A percentile compares a stretch with the other conserved stretches of the same genome.
Evolutionary conservation across 768 basidiomycete species (phyloP).

Genomic region (Panellus pusillus): DNA sequence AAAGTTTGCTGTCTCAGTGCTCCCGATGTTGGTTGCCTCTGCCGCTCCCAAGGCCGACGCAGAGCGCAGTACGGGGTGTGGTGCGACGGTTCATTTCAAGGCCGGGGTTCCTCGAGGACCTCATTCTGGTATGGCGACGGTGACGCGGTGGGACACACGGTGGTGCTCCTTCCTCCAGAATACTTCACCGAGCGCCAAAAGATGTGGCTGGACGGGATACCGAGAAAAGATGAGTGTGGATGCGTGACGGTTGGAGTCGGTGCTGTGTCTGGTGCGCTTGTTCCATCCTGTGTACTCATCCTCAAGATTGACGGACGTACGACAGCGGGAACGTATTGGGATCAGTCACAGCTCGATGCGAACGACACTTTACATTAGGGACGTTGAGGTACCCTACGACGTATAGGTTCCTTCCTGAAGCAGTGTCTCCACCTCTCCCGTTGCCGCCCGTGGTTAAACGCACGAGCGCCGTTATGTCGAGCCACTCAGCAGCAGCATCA

Average conservation of each 20-base stretch:
- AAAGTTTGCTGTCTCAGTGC: no score
- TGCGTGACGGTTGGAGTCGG: background rate
- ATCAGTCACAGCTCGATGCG: background rate
- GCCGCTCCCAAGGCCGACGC: no score
- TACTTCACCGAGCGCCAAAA: slow-evolving; percentile 6
- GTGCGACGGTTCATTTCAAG: background rate
- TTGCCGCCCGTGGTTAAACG: no score
- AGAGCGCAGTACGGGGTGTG: background rate
- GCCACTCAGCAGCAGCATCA: no score
- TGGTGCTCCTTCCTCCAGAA: background rate
- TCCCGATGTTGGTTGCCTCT: no score
- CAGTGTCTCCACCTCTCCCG: background rate
- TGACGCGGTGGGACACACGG: background rate
- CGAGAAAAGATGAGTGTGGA: background rate
- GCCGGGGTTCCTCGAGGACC: background rate
- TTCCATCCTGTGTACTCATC: background rate
- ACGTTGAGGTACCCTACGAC: background rate
- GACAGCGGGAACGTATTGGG: slow-evolving; percentile 4
- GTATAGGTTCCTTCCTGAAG: background rate
- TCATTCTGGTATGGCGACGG: background rate
- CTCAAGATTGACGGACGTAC: no score
- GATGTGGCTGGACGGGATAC: background rate
- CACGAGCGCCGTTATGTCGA: no score
- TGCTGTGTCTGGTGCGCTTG: slow-evolving; percentile 2
- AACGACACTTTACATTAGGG: background rate